phyloP scores from a whole-genome alignment of 2,329 filamentous ascomycete genomes.

The Trichoderma koningii region DNA sequence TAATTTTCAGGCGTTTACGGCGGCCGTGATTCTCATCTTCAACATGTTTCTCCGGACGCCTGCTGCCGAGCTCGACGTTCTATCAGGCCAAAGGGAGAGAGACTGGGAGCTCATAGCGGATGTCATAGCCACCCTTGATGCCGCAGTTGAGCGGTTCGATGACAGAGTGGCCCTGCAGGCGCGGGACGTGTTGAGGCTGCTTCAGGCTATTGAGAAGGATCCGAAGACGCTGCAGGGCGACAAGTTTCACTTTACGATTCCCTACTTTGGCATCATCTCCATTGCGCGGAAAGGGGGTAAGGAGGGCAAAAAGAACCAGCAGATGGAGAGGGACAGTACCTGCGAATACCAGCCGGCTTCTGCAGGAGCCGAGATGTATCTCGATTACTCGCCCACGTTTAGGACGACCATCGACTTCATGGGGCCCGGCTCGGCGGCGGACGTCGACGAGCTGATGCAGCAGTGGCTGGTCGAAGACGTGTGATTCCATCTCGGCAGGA shows the following conservation, averaged over 20 bases:
- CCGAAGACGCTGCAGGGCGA: constrained; percentile 3
- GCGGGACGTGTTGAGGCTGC: constrained; percentile 15
- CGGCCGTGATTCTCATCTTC: constrained; percentile 23
- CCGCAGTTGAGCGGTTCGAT: constrained; percentile 6
- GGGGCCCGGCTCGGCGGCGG: constrained; percentile 1
- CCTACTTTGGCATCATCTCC: constrained; percentile 13
- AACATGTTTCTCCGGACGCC: constrained; percentile 10
- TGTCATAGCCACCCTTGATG: constrained; percentile 8
- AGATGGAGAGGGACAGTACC: background rate
- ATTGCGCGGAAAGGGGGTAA: constrained; percentile 4
- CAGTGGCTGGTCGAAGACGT: constrained; percentile 16
- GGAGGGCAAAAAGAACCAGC: background rate
- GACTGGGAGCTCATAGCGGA: constrained; percentile 17
- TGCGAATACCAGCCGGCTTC: too few relatives aligned
- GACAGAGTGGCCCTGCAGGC: constrained; percentile 19
- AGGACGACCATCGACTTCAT: constrained; percentile 22
- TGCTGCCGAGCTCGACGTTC: background rate
- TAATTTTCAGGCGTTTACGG: constrained; percentile 24
- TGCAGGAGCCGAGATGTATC: background rate
- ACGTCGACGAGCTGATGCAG: constrained; percentile 20
- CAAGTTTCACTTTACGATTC: constrained; percentile 20
- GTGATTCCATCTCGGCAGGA: background rate
- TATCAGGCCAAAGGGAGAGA: constrained; percentile 6
- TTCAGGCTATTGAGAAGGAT: constrained; percentile 11
- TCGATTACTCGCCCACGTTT: background rate